Evolutionary conservation across 495 filamentous ascomycete species (phyloP).

Genomic region (Stereocaulon alpinum): DNA sequence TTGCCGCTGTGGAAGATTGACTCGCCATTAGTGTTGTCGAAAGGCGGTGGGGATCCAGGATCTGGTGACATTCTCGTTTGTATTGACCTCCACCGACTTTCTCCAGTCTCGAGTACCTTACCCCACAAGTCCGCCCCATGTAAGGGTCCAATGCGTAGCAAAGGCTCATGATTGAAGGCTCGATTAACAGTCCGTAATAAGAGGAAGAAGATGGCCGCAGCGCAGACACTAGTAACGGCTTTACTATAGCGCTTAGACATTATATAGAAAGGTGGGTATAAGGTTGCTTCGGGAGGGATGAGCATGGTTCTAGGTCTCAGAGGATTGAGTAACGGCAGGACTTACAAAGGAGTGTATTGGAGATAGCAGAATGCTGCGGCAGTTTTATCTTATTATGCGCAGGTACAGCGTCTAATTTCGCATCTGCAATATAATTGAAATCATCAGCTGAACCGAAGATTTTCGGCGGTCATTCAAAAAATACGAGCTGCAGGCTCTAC

Average conservation of each 20-base stretch:
- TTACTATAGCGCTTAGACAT: conserved; percentile 8
- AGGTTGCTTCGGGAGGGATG: neutral
- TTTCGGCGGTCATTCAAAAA: neutral
- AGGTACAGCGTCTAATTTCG: neutral
- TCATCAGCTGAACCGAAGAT: neutral
- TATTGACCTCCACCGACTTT: neutral
- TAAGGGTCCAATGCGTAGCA: neutral
- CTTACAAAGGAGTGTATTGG: neutral
- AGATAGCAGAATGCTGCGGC: neutral
- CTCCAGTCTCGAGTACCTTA: conserved; percentile 2
- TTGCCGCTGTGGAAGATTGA: conserved; percentile 3
- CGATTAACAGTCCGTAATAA: neutral
- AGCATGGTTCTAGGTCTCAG: neutral
- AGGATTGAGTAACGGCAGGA: neutral
- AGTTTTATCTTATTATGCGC: neutral
- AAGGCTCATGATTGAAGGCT: conserved; percentile 1
- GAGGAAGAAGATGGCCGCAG: neutral
- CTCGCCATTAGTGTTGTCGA: conserved; percentile 2
- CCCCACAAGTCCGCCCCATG: neutral
- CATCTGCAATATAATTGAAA: neutral
- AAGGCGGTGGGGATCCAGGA: neutral
- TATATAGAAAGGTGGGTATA: neutral
- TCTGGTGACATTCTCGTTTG: neutral
- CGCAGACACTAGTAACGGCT: neutral
- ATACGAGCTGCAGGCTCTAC: neutral